These are phyloP conservation scores for Vitis cinerea DNA, from an alignment of 164 flowering plant species.

Conservation along the genomic window DNA sequence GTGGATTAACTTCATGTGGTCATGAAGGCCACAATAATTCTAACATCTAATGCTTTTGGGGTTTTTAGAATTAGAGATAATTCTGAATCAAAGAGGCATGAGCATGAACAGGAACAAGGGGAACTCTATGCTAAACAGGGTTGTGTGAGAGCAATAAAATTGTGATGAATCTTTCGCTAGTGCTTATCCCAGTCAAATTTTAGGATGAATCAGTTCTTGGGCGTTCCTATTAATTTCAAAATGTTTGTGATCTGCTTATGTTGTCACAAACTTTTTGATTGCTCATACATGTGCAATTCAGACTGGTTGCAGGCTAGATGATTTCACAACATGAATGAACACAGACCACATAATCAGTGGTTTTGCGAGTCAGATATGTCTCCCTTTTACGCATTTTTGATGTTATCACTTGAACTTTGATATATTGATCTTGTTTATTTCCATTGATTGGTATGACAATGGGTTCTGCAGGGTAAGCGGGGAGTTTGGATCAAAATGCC, in stretches of 20 bases:
- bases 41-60: no score
- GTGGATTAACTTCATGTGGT: no score
- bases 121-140: no score
- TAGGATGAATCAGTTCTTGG: neutral
- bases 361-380: neutral
- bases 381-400: neutral
- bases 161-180: no score
- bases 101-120: no score
- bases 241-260: neutral
- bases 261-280: neutral
- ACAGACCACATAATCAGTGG: neutral
- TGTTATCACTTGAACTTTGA: neutral
- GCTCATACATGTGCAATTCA: neutral
- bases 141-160: no score
- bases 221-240: neutral
- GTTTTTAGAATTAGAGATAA: no score
- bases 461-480: slow-evolving; percentile 43
- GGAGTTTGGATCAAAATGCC: slow-evolving; percentile 65
- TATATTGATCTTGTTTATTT: neutral
- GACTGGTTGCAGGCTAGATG: neutral
- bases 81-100: no score
- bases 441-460: no score
- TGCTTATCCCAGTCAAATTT: no score
- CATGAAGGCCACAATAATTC: no score
- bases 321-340: neutral